These are phyloP conservation scores for Ampelomyces quisqualis DNA, from an alignment of 2,329 filamentous ascomycete genomes.

Conservation along the genomic window DNA sequence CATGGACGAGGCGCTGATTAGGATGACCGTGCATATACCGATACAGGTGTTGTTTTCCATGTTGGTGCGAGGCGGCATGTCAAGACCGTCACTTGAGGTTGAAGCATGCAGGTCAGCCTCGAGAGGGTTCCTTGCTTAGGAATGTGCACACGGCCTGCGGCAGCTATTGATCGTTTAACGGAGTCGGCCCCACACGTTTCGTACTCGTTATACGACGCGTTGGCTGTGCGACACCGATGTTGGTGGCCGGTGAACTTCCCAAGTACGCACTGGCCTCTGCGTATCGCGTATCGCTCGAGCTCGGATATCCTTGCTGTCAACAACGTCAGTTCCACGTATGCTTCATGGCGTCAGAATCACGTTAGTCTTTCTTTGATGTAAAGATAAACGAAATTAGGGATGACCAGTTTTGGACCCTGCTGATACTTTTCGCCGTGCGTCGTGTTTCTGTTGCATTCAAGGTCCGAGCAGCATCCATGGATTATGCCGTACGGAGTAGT, in stretches of 20 bases:
- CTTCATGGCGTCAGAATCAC: background rate
- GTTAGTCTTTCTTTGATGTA: no score
- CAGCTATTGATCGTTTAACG: no score
- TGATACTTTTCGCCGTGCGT: no score
- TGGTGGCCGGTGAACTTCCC: background rate
- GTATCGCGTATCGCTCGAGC: background rate
- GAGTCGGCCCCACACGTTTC: background rate
- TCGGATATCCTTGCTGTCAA: background rate
- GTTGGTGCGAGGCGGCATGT: background rate
- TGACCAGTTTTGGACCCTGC: no score
- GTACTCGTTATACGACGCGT: background rate
- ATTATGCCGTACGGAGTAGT: no score
- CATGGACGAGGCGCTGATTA: constrained; percentile 2
- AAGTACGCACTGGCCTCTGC: background rate
- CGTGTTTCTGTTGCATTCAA: no score
- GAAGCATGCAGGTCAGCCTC: no score
- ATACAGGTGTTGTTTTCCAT: background rate
- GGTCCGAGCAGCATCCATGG: no score
- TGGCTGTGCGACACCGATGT: background rate
- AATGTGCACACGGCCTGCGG: no score
- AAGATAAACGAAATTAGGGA: no score
- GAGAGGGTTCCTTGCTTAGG: no score
- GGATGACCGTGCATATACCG: constrained; percentile 2
- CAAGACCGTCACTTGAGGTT: no score
- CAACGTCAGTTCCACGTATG: background rate